A percentile compares a stretch with the other conserved stretches of the same genome.
Evolutionary conservation across 2,329 filamentous ascomycete species (phyloP).

Genomic region (Thyridium curvatum): DNA sequence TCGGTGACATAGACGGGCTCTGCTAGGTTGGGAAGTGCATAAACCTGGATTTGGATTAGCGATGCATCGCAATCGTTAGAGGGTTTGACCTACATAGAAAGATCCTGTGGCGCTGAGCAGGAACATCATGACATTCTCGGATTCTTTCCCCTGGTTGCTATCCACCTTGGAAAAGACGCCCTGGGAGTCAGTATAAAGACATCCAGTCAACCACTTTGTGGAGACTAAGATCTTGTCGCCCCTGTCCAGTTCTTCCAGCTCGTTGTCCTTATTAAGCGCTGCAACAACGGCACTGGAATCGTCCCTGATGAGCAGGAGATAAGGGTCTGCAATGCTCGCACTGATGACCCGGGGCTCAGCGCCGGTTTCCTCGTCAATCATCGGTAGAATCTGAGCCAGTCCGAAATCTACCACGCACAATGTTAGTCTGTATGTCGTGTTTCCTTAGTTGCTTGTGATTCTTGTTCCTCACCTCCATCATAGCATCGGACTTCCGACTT

Average conservation of each 20-base stretch:
- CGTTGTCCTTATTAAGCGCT: slow-evolving; percentile 72
- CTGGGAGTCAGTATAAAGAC: slow-evolving; percentile 66
- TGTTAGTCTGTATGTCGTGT: neutral
- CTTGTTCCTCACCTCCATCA: slow-evolving; percentile 64
- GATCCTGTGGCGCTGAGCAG: slow-evolving; percentile 69
- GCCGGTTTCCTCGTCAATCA: slow-evolving; percentile 85
- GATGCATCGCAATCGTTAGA: neutral
- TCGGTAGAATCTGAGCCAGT: slow-evolving; percentile 83
- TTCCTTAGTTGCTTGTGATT: neutral
- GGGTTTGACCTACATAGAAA: slow-evolving; percentile 55
- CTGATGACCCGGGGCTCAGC: slow-evolving; percentile 72
- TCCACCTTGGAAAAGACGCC: slow-evolving; percentile 45
- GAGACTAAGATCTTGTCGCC: slow-evolving; percentile 48
- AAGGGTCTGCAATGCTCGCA: slow-evolving; percentile 82
- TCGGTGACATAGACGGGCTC: slow-evolving; percentile 69
- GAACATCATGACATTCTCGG: slow-evolving; percentile 62
- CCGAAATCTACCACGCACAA: slow-evolving; percentile 58
- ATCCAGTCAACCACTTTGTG: slow-evolving; percentile 76
- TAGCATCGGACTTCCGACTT: slow-evolving; percentile 85
- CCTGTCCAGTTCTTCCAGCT: slow-evolving; percentile 75
- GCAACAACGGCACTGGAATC: slow-evolving; percentile 76
- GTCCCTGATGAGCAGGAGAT: slow-evolving; percentile 74
- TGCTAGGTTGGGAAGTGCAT: slow-evolving; percentile 66
- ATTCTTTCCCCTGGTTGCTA: slow-evolving; percentile 26
- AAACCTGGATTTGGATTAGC: slow-evolving; percentile 50